Evolutionary conservation across 179 eudicot species (phyloP).

Genomic region (Dionaea muscipula): DNA sequence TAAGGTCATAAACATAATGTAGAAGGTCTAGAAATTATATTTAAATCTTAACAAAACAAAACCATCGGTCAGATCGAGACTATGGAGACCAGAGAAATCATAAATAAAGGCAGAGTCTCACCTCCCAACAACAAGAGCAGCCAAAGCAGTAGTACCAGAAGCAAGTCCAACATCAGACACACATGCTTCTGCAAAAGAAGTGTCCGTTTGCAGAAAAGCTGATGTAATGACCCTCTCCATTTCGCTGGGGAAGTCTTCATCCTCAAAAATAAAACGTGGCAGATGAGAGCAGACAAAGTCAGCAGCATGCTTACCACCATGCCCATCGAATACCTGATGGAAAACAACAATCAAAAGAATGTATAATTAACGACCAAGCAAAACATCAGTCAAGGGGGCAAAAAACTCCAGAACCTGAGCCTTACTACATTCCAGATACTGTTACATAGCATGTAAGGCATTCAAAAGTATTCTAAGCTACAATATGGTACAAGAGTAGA

Average conservation of each 20-base stretch:
- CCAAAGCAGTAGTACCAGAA: slow-evolving; percentile 91
- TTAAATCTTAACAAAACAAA: neutral
- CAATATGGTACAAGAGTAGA: too few species aligned
- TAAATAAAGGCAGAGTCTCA: slow-evolving; percentile 12
- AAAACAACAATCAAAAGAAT: too few species aligned
- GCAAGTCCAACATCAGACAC: slow-evolving; percentile 56
- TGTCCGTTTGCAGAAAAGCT: slow-evolving; percentile 74
- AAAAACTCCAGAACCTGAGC: too few species aligned
- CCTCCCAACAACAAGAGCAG: slow-evolving; percentile 84
- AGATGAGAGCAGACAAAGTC: slow-evolving; percentile 78
- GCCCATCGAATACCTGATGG: slow-evolving; percentile 78
- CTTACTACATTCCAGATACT: too few species aligned
- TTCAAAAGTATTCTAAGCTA: too few species aligned
- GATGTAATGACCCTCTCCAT: slow-evolving; percentile 61
- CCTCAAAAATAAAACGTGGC: slow-evolving; percentile 64
- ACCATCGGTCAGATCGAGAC: neutral
- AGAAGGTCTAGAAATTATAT: too few species aligned
- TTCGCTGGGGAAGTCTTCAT: slow-evolving; percentile 55
- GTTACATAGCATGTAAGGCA: too few species aligned
- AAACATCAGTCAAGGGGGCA: too few species aligned
- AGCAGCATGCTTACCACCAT: slow-evolving; percentile 96
- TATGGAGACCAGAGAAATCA: neutral
- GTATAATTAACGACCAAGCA: too few species aligned
- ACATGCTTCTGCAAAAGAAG: slow-evolving; percentile 89
- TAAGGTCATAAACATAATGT: too few species aligned